Percentiles rank a stretch among this genome's conserved stretches.
These are phyloP conservation scores for Magnusiomyces ingens DNA, from an alignment of 1,139 yeast species.

Conservation along the genomic window DNA sequence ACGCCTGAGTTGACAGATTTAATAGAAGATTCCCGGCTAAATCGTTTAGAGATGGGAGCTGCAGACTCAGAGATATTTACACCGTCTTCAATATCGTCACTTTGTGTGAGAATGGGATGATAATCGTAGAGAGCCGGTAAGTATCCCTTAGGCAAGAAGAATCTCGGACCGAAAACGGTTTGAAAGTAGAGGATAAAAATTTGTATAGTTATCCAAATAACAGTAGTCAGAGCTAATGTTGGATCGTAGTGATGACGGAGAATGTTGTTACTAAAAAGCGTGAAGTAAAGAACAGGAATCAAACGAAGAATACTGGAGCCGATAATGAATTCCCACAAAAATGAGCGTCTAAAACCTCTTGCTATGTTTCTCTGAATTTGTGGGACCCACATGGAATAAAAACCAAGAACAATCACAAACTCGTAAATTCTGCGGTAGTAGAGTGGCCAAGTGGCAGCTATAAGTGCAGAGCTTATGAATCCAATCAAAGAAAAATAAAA, in stretches of 20 bases:
- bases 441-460: conserved; percentile 60
- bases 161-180: conserved; percentile 65
- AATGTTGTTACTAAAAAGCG: conserved; percentile 37
- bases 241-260: conserved; percentile 56
- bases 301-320: conserved; percentile 60
- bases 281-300: conserved; percentile 59
- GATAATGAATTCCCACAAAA: conserved; percentile 62
- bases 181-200: conserved; percentile 53
- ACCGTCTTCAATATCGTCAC: conserved; percentile 57
- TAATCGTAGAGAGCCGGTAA: conserved; percentile 78
- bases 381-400: conserved; percentile 85
- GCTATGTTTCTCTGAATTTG: conserved; percentile 76
- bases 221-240: conserved; percentile 39
- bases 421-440: conserved; percentile 52
- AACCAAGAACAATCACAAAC: conserved; percentile 42
- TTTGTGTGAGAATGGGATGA: conserved; percentile 55
- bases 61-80: conserved; percentile 21
- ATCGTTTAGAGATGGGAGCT: neutral
- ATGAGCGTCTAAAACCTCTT: conserved; percentile 54
- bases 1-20: neutral
- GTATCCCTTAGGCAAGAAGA: conserved; percentile 69
- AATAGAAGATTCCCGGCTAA: neutral
- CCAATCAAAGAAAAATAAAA: conserved; percentile 56
- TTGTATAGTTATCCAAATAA: conserved; percentile 53
- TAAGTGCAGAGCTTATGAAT: conserved; percentile 51